Evolutionary conservation across 1,284 basidiomycete species (phyloP).

Genomic region (Mycosarcoma maydis): DNA sequence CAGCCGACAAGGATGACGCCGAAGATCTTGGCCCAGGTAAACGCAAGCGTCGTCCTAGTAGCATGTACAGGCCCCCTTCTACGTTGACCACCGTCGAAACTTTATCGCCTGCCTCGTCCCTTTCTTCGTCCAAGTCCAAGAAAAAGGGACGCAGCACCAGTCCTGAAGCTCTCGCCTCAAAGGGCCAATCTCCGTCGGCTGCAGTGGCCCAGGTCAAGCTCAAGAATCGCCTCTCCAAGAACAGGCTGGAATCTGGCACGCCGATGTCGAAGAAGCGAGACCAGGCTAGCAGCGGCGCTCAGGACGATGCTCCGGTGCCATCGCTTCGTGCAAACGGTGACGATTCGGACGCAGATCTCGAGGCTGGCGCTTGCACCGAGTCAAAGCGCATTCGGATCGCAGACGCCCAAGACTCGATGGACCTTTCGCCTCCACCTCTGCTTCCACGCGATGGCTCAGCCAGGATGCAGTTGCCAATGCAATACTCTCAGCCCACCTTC

Average conservation of each 20-base stretch:
- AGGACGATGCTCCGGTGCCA: not conserved
- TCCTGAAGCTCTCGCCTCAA: conserved; percentile 22
- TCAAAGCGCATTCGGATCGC: conserved; percentile 28
- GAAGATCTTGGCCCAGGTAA: conserved; percentile 45
- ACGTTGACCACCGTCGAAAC: conserved; percentile 49
- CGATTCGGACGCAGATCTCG: conserved; percentile 37
- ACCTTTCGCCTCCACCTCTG: conserved; percentile 44
- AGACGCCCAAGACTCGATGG: conserved; percentile 19
- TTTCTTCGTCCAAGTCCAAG: conserved; percentile 25
- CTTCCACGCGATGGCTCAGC: conserved; percentile 41
- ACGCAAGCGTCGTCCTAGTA: conserved; percentile 54
- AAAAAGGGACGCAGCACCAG: conserved; percentile 43
- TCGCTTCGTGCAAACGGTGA: conserved; percentile 2
- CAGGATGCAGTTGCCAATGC: conserved; percentile 31
- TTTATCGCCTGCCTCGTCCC: conserved; percentile 11
- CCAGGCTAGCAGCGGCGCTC: no score
- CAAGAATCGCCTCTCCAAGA: conserved; percentile 25
- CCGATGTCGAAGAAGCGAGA: conserved; percentile 14
- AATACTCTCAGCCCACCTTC: conserved; percentile 46
- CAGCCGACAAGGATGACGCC: conserved; percentile 21
- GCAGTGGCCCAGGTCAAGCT: conserved; percentile 18
- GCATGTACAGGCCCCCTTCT: conserved; percentile 57
- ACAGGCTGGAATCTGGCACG: conserved; percentile 11
- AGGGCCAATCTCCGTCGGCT: conserved; percentile 12
- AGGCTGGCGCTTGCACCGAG: not conserved